Percentiles rank a stretch among this genome's conserved stretches.
phyloP scores from a whole-genome alignment of 176 grass and related monocot species.

The Alloteropsis semialata region DNA sequence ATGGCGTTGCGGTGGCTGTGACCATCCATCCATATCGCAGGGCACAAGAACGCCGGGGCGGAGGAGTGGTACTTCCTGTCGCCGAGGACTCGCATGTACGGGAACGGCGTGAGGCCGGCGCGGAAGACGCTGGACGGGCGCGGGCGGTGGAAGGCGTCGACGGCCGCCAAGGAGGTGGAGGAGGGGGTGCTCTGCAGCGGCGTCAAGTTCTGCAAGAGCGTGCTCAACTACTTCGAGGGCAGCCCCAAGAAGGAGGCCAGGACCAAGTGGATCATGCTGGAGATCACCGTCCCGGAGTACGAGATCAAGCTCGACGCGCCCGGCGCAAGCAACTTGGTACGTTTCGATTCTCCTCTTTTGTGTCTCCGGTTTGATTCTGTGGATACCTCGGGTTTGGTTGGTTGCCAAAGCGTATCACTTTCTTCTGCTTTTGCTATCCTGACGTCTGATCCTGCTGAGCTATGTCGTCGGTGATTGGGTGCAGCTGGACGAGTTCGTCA shows the following conservation, averaged over 20 bases:
- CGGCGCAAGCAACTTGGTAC: not conserved
- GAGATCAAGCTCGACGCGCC: conserved; percentile 2
- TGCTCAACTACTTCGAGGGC: conserved; percentile 36
- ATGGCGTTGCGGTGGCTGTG: too few relatives aligned
- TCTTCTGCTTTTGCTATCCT: too few relatives aligned
- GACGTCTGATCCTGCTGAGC: not conserved
- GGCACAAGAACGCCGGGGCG: not conserved
- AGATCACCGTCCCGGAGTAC: conserved; percentile 28
- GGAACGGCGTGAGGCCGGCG: conserved; percentile 19
- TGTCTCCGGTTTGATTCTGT: not conserved
- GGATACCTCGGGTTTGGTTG: too few relatives aligned
- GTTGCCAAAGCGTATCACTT: too few relatives aligned
- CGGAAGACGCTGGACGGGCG: conserved; percentile 10
- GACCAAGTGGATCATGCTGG: conserved; percentile 39
- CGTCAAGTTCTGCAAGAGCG: not conserved
- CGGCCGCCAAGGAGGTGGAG: not conserved
- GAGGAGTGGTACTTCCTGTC: conserved; percentile 42
- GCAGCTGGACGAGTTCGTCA: conserved; percentile 34
- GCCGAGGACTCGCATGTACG: conserved; percentile 27
- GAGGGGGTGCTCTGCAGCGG: not conserved
- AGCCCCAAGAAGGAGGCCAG: not conserved
- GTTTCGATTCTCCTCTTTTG: too few relatives aligned
- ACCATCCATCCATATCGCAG: not conserved
- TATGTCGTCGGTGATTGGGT: not conserved
- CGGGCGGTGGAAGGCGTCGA: conserved; percentile 42